A percentile compares a stretch with the other conserved stretches of the same genome.
These are phyloP conservation scores for Tulasnella sp. DNA, from an alignment of 768 basidiomycete genomes.

Conservation along the genomic window DNA sequence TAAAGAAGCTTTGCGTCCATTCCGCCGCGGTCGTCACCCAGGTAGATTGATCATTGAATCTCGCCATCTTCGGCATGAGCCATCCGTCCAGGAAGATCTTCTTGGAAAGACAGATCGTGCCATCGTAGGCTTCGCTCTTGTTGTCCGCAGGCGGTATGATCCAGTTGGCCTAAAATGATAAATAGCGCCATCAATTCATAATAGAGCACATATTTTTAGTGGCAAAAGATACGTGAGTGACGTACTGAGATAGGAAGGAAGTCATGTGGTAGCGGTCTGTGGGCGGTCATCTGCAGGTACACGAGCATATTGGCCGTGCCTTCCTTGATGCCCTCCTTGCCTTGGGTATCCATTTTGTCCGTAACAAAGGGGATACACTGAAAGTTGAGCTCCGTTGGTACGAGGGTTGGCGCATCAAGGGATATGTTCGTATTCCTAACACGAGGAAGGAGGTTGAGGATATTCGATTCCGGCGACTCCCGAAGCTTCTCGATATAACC, in stretches of 20 bases:
- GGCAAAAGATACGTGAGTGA: too few species aligned
- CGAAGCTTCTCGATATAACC: neutral
- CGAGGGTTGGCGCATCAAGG: neutral
- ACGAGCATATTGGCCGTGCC: neutral
- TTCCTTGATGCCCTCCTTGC: neutral
- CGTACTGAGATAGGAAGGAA: neutral
- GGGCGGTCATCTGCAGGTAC: neutral
- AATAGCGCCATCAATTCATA: neutral
- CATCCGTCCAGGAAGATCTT: neutral
- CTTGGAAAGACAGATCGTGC: neutral
- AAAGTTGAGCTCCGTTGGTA: neutral
- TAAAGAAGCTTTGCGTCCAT: neutral
- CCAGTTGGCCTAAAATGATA: neutral
- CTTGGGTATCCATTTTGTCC: neutral
- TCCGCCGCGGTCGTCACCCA: neutral
- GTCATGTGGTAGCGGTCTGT: neutral
- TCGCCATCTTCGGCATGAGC: conserved; percentile 1
- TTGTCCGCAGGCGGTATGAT: neutral
- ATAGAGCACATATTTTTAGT: neutral
- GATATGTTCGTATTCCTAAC: neutral
- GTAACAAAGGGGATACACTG: neutral
- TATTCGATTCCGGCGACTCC: neutral
- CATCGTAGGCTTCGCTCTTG: neutral
- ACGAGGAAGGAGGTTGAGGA: neutral
- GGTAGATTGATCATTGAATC: neutral